Percentiles rank a stretch among this genome's conserved stretches.
These are phyloP conservation scores for Wilcoxina mikolae DNA, from an alignment of 495 filamentous ascomycete genomes.

Conservation along the genomic window DNA sequence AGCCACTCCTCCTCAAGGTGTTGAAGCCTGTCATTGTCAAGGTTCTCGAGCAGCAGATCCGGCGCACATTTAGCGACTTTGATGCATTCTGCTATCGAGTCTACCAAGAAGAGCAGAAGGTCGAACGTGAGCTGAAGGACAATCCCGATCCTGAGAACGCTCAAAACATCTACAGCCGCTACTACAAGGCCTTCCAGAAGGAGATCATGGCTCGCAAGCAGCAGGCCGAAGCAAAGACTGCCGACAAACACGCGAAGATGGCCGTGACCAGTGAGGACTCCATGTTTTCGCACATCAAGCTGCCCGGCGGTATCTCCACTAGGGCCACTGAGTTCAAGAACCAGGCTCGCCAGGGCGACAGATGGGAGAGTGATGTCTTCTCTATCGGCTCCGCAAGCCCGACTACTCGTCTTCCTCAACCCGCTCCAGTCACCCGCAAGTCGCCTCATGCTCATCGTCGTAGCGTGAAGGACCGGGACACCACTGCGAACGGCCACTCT, in stretches of 20 bases:
- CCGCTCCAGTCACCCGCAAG: slow-evolving; percentile 56
- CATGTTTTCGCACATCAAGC: slow-evolving; percentile 72
- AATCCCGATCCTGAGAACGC: slow-evolving; percentile 53
- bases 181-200: slow-evolving; percentile 60
- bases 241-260: slow-evolving; percentile 72
- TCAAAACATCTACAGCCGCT: slow-evolving; percentile 76
- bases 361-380: slow-evolving; percentile 93
- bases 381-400: slow-evolving; percentile 64
- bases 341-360: slow-evolving; percentile 70
- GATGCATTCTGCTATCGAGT: slow-evolving; percentile 60
- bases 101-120: slow-evolving; percentile 66
- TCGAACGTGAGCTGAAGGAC: slow-evolving; percentile 47
- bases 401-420: slow-evolving; percentile 52
- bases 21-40: slow-evolving; percentile 73
- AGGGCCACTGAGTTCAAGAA: slow-evolving; percentile 94
- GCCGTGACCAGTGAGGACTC: slow-evolving; percentile 80
- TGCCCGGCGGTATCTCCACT: slow-evolving; percentile 80
- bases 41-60: slow-evolving; percentile 75
- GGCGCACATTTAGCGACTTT: slow-evolving; percentile 53
- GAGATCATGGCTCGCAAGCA: slow-evolving; percentile 57
- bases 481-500: slow-evolving; percentile 13
- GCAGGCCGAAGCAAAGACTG: slow-evolving; percentile 43
- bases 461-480: slow-evolving; percentile 11
- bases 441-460: slow-evolving; percentile 22
- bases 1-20: slow-evolving; percentile 71